Conservation (phyloP, 108 stramenopile species). For the Stephanodiscus triporus region DNA sequence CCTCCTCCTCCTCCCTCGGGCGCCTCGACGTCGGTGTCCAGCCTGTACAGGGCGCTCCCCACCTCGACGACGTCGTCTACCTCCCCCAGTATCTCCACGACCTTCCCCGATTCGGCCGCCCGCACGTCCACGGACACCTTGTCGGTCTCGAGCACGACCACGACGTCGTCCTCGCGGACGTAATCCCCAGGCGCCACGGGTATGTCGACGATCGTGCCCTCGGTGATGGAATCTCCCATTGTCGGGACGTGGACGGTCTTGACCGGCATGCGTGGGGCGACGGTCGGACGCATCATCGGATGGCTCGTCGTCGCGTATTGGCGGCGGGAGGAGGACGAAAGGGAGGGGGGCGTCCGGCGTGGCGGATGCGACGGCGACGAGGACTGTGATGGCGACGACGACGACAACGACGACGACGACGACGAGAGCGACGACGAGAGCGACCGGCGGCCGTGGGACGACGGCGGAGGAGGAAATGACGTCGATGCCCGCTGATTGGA, state of each 20-base stretch:
- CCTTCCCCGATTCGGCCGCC: constrained; percentile 80
- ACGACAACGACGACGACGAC: constrained; percentile 2
- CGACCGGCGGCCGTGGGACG: background rate
- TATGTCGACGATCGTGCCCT: constrained; percentile 96
- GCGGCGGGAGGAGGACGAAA: background rate
- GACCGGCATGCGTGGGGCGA: constrained; percentile 55
- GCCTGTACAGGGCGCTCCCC: constrained; percentile 85
- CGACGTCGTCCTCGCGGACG: constrained; percentile 81
- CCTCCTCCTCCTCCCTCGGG: constrained; percentile 50
- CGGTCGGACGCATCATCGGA: background rate
- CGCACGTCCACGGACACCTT: constrained; percentile 95
- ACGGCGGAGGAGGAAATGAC: too few relatives aligned
- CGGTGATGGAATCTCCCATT: constrained; percentile 97
- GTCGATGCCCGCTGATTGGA: background rate
- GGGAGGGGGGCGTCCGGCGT: background rate
- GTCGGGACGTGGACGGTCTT: constrained; percentile 85
- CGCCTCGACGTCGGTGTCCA: constrained; percentile 86
- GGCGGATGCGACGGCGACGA: background rate
- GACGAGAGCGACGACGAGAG: background rate
- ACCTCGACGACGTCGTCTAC: constrained; percentile 97
- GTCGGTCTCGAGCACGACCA: constrained; percentile 96
- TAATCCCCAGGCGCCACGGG: constrained; percentile 86
- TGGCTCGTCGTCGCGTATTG: background rate
- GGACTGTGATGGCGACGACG: background rate
- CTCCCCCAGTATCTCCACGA: constrained; percentile 91